Evolutionary conservation across 768 basidiomycete species (phyloP).

Genomic region (Boletales sp.): DNA sequence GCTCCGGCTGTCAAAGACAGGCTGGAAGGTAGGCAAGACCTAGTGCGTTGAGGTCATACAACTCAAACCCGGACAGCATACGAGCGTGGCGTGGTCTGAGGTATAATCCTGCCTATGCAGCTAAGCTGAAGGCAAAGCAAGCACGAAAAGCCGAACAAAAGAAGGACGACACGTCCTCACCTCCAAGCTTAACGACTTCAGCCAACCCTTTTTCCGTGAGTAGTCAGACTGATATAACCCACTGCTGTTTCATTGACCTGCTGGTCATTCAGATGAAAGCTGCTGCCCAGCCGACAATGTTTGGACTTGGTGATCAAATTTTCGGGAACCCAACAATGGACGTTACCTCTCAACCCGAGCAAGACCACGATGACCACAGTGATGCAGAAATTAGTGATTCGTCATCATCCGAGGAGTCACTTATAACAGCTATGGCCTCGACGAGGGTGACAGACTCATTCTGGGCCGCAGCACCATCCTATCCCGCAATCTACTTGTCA

Average conservation of each 20-base stretch:
- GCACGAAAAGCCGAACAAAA: conserved; percentile 37
- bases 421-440: conserved; percentile 56
- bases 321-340: conserved; percentile 43
- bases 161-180: conserved; percentile 32
- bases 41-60: neutral
- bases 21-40: conserved; percentile 63
- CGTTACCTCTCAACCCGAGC: conserved; percentile 12
- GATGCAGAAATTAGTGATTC: conserved; percentile 36
- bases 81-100: conserved; percentile 79
- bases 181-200: conserved; percentile 30
- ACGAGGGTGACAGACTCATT: conserved; percentile 53
- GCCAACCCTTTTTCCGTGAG: conserved; percentile 72
- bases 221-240: neutral
- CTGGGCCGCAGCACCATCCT: conserved; percentile 66
- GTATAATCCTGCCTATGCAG: conserved; percentile 71
- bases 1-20: conserved; percentile 67
- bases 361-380: conserved; percentile 23
- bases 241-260: neutral
- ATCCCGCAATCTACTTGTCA: conserved; percentile 69
- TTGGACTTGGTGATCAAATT: conserved; percentile 63
- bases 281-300: conserved; percentile 31
- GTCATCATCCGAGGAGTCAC: conserved; percentile 42
- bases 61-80: conserved; percentile 43
- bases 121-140: conserved; percentile 59
- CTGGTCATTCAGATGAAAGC: conserved; percentile 22